phyloP scores from a whole-genome alignment of 176 grass and related monocot species.

The Thinopyrum elongatum region DNA sequence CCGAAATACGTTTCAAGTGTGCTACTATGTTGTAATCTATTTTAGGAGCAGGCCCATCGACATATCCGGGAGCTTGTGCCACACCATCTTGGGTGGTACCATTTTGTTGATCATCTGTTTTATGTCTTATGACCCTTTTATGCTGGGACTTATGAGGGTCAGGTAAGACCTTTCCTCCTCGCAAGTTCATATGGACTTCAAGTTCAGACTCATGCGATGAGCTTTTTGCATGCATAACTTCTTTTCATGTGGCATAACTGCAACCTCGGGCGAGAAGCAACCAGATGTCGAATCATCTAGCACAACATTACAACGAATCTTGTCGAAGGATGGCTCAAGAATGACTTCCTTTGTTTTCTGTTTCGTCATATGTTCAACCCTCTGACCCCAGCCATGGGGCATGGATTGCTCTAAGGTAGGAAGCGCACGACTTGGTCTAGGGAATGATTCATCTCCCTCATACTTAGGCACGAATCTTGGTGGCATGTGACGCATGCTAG shows the following conservation, averaged over 20 bases:
- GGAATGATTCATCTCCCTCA: not conserved
- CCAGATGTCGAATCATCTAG: not conserved
- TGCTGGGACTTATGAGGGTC: not conserved
- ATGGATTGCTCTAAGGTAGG: not conserved
- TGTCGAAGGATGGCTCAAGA: no score
- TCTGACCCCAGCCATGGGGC: not conserved
- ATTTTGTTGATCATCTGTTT: not conserved
- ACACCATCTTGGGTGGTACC: not conserved
- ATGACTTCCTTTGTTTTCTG: not conserved
- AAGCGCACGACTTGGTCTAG: fast-evolving
- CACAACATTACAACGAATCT: not conserved
- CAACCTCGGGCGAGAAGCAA: not conserved
- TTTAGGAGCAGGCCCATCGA: not conserved
- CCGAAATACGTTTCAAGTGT: not conserved
- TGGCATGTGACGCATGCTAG: not conserved
- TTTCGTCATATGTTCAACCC: no score
- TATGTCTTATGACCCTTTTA: not conserved
- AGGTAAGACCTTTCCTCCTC: no score
- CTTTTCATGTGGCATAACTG: not conserved
- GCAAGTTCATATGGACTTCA: not conserved
- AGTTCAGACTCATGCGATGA: not conserved
- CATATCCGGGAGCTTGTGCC: not conserved
- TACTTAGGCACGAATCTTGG: not conserved
- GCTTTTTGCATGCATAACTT: not conserved
- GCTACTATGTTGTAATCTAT: not conserved